phyloP scores from a whole-genome alignment of 2,329 filamentous ascomycete genomes.

The Fusarium liriodendri region DNA sequence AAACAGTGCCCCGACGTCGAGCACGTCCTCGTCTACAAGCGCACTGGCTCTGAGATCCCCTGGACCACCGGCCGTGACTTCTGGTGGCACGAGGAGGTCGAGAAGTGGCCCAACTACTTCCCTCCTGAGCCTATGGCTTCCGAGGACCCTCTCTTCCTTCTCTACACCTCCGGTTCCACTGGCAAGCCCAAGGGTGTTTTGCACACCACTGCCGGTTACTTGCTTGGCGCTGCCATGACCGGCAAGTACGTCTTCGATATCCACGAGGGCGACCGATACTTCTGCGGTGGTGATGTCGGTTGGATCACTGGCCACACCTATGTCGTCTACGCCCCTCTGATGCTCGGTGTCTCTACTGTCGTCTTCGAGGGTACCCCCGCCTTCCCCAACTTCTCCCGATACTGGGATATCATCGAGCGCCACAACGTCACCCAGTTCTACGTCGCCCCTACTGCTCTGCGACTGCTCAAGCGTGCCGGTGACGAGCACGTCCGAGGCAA shows the following conservation, averaged over 20 bases:
- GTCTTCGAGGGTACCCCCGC: constrained; percentile 98
- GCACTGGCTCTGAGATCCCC: constrained; percentile 91
- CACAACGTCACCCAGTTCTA: constrained; percentile 98
- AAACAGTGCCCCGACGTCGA: constrained; percentile 93
- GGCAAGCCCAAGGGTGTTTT: constrained; percentile 99
- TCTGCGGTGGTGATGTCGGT: constrained; percentile 97
- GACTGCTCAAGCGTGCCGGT: constrained; percentile 93
- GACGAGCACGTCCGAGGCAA: constrained; percentile 90
- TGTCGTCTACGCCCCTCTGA: constrained; percentile 93
- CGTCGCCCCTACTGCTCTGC: constrained; percentile 92
- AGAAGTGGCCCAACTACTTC: constrained; percentile 95
- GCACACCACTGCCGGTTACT: constrained; percentile 96
- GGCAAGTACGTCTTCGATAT: constrained; percentile 99
- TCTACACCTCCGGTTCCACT: constrained; percentile 98
- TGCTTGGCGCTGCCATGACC: constrained; percentile 92
- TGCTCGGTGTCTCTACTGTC: constrained; percentile 93
- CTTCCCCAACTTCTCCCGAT: constrained; percentile 97
- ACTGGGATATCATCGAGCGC: constrained; percentile 98
- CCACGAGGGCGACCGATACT: constrained; percentile 92
- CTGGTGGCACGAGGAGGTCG: constrained; percentile 99
- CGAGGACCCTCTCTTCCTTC: constrained; percentile 95
- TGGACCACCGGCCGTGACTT: constrained; percentile 89
- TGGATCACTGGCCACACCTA: constrained; percentile 99
- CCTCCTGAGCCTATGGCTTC: constrained; percentile 89
- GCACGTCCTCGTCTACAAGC: constrained; percentile 91